Percentiles rank a stretch among this genome's conserved stretches.
These are phyloP conservation scores for Talaromyces amestolkiae DNA, from an alignment of 2,329 filamentous ascomycete genomes.

Conservation along the genomic window DNA sequence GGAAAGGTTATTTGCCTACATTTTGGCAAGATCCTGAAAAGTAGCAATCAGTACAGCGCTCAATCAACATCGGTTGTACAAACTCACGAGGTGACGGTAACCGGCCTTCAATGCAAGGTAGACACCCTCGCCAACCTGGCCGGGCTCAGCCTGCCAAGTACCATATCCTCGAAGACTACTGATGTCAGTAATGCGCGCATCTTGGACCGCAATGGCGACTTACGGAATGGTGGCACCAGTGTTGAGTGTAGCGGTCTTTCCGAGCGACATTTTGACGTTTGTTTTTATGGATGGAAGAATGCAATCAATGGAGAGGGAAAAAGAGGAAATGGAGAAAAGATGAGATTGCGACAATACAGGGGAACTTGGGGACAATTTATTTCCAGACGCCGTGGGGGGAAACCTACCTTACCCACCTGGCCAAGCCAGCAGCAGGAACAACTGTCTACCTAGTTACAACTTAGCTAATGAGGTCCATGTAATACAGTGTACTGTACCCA, in stretches of 20 bases:
- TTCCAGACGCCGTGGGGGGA: background rate
- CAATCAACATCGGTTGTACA: background rate
- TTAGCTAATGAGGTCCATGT: background rate
- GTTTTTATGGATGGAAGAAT: background rate
- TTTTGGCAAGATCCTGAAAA: conserved; percentile 38
- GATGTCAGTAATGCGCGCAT: background rate
- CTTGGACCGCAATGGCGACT: conserved; percentile 16
- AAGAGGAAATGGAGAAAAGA: background rate
- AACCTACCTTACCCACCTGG: background rate
- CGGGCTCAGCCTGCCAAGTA: conserved; percentile 42
- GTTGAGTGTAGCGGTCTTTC: conserved; percentile 40
- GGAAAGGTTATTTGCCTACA: conserved; percentile 27
- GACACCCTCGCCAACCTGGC: conserved; percentile 40
- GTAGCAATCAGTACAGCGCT: conserved; percentile 19
- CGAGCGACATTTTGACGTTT: conserved; percentile 39
- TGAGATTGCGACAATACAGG: background rate
- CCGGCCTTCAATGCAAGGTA: conserved; percentile 41
- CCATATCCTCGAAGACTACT: conserved; percentile 40
- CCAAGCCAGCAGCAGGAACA: background rate
- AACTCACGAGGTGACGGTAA: conserved; percentile 40
- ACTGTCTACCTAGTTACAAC: background rate
- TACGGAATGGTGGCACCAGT: conserved; percentile 40
- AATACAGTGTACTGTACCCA: background rate
- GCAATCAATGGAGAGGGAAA: background rate
- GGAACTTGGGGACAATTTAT: background rate